Evolutionary conservation across 2,329 filamentous ascomycete species (phyloP).

Genomic region (Hypoxylon sp.): DNA sequence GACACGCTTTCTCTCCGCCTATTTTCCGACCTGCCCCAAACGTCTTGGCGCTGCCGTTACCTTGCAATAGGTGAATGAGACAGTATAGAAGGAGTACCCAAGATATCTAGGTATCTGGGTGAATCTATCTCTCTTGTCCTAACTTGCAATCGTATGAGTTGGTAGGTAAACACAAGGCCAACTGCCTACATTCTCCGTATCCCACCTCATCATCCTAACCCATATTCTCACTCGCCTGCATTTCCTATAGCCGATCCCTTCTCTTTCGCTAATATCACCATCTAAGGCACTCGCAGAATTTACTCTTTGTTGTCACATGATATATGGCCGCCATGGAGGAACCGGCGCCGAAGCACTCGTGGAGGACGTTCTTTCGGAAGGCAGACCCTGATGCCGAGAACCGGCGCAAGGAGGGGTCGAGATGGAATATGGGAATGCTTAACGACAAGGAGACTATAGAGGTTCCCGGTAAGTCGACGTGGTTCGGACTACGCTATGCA

Average conservation of each 20-base stretch:
- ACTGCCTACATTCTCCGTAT: no score
- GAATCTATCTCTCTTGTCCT: neutral
- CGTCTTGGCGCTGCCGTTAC: neutral
- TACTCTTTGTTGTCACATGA: neutral
- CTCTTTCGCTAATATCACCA: neutral
- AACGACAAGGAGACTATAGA: conserved; percentile 83
- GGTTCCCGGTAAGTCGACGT: conserved; percentile 73
- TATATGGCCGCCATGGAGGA: conserved; percentile 25
- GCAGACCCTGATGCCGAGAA: conserved; percentile 10
- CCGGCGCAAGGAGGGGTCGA: conserved; percentile 27
- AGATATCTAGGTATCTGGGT: no score
- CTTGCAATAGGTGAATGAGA: neutral
- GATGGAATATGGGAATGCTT: conserved; percentile 78
- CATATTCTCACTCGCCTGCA: no score
- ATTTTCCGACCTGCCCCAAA: no score
- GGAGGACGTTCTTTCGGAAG: conserved; percentile 34
- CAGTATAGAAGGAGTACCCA: neutral
- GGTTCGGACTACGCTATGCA: neutral
- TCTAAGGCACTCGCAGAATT: neutral
- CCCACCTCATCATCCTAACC: no score
- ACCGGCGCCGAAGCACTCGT: conserved; percentile 24
- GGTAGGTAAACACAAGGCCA: neutral
- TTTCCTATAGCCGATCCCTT: no score
- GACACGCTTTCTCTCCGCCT: neutral
- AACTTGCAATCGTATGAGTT: no score